Evolutionary conservation across 108 stramenopile genomes (phyloP).

Genomic region (Bacterosira constricta): DNA sequence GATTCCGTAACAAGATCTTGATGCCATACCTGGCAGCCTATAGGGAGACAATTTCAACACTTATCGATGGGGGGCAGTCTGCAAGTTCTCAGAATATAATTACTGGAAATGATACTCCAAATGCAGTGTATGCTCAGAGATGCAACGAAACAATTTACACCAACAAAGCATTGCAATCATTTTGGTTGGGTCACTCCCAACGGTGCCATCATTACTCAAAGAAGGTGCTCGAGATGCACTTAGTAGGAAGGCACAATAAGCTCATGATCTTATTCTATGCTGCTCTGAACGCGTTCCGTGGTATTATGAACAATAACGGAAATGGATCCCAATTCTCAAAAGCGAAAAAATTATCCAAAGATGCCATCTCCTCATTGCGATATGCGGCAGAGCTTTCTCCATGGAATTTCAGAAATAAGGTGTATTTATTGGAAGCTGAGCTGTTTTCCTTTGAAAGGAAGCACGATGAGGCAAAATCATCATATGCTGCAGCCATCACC

Average conservation of each 20-base stretch:
- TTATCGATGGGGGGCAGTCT: neutral
- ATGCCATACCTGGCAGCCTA: neutral
- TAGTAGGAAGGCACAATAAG: neutral
- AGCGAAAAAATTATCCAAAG: neutral
- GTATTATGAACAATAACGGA: neutral
- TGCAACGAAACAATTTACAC: neutral
- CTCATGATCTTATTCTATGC: neutral
- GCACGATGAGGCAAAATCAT: slow-evolving; percentile 8
- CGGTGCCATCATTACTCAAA: neutral
- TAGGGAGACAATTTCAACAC: neutral
- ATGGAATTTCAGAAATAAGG: slow-evolving; percentile 35
- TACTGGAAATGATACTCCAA: neutral
- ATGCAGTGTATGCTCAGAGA: neutral
- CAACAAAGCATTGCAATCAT: neutral
- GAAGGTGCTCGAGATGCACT: neutral
- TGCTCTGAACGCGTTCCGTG: neutral
- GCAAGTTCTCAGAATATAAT: neutral
- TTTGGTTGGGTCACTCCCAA: slow-evolving; percentile 11
- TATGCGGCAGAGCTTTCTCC: slow-evolving; percentile 3
- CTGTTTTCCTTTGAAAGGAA: slow-evolving; percentile 9
- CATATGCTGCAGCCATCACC: slow-evolving; percentile 18
- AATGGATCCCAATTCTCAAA: neutral
- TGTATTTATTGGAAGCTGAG: slow-evolving; percentile 20
- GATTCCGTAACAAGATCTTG: neutral
- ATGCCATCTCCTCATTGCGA: neutral